Evolutionary conservation across 2,329 filamentous ascomycete species (phyloP), one percentile per base, ranked within the genome.

Genomic region (Tricladium varicosporioides): DNA sequence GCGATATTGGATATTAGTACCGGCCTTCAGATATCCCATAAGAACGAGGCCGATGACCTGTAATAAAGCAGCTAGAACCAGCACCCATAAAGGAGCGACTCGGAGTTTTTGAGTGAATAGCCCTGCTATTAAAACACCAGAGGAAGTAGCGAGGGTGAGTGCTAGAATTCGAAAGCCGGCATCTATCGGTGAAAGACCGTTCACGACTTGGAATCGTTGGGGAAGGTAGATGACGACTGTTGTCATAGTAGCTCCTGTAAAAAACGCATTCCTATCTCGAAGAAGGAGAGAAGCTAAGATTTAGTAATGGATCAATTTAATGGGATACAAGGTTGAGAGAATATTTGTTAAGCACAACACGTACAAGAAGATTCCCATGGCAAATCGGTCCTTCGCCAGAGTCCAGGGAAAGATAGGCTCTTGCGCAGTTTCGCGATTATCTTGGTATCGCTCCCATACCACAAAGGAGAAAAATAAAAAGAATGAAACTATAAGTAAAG

Each of bases 211-310:
- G 11, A 51, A 51, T 31, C 36, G 15, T 31, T 51, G 49, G 1
- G 49, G 49, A 14, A 51, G 33, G 13, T 43, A 18, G 8, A 51
- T 40, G 3, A 45, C 31, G 1, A 16, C n/a, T 9, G 40, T 18
- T 11, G 33, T 43, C 33, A 40, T 22, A 13, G 40, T 32, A 1
- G 16, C 40, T 1, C 49, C 49, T 10, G 32, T n/a, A 13, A 43
- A 44, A 16, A 50, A 50, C 7, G 48, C 11, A 19, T 50, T 50
- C 8, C 48, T 50, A 48, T 27, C n/a, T n/a, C n/a, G n/a, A n/a
- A n/a, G n/a, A n/a, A n/a, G n/a, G n/a, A n/a, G n/a, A n/a, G n/a
- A n/a, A n/a, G n/a, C n/a, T n/a, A n/a, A n/a, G n/a, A n/a, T n/a
- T n/a, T n/a, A n/a, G n/a, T n/a, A n/a, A n/a, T n/a, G n/a, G n/a